Evolutionary conservation across 2,329 filamentous ascomycete species (phyloP), one percentile per base, ranked within the genome.

Genomic region (Tolypocladium nubicola): DNA sequence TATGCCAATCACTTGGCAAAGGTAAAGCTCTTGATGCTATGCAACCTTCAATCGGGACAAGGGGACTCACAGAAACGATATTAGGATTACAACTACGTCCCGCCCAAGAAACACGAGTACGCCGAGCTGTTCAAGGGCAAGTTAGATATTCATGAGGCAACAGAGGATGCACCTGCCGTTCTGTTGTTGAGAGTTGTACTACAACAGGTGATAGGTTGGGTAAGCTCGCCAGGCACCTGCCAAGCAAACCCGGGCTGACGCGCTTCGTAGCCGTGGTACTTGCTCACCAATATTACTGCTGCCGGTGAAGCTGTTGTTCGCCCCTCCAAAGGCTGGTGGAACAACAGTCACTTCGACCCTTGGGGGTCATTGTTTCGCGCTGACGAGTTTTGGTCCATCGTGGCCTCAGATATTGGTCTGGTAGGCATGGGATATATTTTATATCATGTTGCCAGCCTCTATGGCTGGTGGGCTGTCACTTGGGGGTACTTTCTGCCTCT

Each of bases 1-100:
- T 86, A 82, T 71, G 84, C 83, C 50, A 83, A 83, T 62, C 80
- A 88, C 73, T 83, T 87, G 74, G 79, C 84, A 58, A 84, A 83
- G 73, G 85, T 82, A 85, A 19, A 58, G 5, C 35, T 3, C 2
- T 37, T 3, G 10, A 13, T 37, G 35, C 35, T 37, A 37, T 37
- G 35, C 35, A 13, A 10, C 11, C 35, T 37, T 37, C 11, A 37
- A 13, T 37, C 35, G 35, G 35, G 35, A 37, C 35, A 37, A 37
- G 3, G 4, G 11, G 3, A 58, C 66, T 56, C 71, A 69, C 65
- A 56, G 67, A 60, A 64, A 67, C 61, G 63, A 66, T 58, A 61
- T 71, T 56, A 21, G 26, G 56, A 57, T 69, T 43, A 52, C 53
- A 54, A 41, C 37, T 54, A 54, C 40, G 55, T 57, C 19, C 56